These are phyloP conservation scores for Thyridium curvatum DNA, from an alignment of 2,329 filamentous ascomycete genomes.

Conservation along the genomic window DNA sequence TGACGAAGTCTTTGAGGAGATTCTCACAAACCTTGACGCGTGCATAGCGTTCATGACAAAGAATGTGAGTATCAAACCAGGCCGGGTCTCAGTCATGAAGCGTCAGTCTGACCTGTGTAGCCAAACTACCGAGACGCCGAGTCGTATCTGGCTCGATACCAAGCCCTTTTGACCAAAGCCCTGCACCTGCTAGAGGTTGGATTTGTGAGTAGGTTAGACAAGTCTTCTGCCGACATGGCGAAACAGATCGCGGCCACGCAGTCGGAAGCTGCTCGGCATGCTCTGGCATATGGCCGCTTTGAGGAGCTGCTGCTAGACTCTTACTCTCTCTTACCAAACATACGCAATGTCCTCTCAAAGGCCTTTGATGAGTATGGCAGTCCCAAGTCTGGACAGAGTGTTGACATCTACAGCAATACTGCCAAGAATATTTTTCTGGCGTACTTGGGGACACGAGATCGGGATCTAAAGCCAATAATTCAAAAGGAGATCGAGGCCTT, in stretches of 20 bases:
- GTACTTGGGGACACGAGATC: constrained; percentile 46
- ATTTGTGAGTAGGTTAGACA: constrained; percentile 45
- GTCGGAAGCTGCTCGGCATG: constrained; percentile 53
- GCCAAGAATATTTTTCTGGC: constrained; percentile 48
- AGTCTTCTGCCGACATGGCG: constrained; percentile 46
- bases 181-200: constrained; percentile 56
- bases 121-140: constrained; percentile 81
- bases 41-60: constrained; percentile 90
- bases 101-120: constrained; percentile 29
- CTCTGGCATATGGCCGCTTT: constrained; percentile 53
- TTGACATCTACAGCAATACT: constrained; percentile 47
- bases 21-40: constrained; percentile 79
- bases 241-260: constrained; percentile 48
- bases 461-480: constrained; percentile 43
- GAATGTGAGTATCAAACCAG: constrained; percentile 53
- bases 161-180: constrained; percentile 66
- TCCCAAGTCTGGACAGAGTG: constrained; percentile 33
- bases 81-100: not conserved
- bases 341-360: constrained; percentile 43
- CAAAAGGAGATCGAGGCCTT: constrained; percentile 50
- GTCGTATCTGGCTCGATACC: constrained; percentile 81
- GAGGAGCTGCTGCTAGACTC: constrained; percentile 52
- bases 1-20: constrained; percentile 77
- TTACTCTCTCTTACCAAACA: constrained; percentile 48
- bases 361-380: constrained; percentile 48